phyloP scores from a whole-genome alignment of 176 grass and related monocot species.

The Paspalum vaginatum region DNA sequence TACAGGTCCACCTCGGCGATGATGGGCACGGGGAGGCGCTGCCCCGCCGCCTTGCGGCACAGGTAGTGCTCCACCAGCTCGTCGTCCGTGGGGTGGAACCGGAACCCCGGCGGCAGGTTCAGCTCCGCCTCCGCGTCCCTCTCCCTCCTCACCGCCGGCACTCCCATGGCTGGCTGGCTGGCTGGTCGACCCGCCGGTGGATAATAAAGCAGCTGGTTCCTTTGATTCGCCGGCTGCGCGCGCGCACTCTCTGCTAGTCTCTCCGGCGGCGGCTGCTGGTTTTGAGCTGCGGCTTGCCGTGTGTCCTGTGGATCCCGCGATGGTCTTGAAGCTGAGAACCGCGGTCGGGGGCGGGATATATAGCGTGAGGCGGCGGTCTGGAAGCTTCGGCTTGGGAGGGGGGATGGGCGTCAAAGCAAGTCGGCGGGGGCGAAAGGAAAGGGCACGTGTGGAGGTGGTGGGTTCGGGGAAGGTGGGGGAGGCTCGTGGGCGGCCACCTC shows the following conservation, averaged over 20 bases:
- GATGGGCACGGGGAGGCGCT: slow-evolving; percentile 59
- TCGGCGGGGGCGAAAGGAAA: slow-evolving; percentile 40
- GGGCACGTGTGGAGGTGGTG: slow-evolving; percentile 57
- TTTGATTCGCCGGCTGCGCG: no score
- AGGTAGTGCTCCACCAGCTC: slow-evolving; percentile 83
- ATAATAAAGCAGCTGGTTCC: not conserved
- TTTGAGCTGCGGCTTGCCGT: not conserved
- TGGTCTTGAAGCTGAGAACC: not conserved
- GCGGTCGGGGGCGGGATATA: slow-evolving; percentile 17
- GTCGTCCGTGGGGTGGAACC: slow-evolving; percentile 96
- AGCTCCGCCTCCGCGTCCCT: slow-evolving; percentile 65
- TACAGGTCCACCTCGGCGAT: slow-evolving; percentile 97
- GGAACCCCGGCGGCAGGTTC: slow-evolving; percentile 83
- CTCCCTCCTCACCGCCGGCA: slow-evolving; percentile 36
- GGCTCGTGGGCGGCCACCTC: slow-evolving; percentile 35
- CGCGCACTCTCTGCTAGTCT: not conserved
- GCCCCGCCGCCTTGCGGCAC: slow-evolving; percentile 53
- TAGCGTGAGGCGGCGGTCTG: slow-evolving; percentile 14
- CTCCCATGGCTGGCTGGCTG: slow-evolving; percentile 19
- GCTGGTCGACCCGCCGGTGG: no score
- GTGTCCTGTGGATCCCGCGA: not conserved
- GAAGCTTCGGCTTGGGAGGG: slow-evolving; percentile 2
- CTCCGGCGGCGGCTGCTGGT: not conserved
- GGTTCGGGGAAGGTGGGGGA: slow-evolving; percentile 22
- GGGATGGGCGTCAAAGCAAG: not conserved